Conservation (phyloP, 257 asterid genomes). For the Cordia subcordata region DNA sequence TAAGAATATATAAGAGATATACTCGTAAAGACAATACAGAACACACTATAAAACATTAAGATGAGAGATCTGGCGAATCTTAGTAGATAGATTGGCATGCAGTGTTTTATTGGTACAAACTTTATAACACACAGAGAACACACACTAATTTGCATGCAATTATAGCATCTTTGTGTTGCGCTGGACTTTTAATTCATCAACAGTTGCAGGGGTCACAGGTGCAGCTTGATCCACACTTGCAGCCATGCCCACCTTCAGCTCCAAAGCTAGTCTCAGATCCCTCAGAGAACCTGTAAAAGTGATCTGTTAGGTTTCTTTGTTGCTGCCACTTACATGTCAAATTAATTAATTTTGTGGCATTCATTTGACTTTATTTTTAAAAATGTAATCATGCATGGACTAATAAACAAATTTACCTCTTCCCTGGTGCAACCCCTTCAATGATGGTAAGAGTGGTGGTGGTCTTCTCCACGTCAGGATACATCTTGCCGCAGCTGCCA, state of each 20-base stretch:
- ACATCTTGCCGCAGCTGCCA: constrained; percentile 21
- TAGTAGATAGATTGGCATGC: background rate
- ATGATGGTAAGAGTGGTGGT: constrained; percentile 18
- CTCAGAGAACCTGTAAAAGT: constrained; percentile 4
- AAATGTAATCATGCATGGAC: background rate
- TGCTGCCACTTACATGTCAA: background rate
- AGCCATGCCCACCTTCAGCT: constrained; percentile 31
- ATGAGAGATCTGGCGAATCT: background rate
- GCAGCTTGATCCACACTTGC: constrained; percentile 41
- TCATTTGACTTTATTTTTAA: background rate
- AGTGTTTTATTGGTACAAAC: background rate
- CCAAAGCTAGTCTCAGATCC: constrained; percentile 25
- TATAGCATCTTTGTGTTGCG: background rate
- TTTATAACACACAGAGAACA: background rate
- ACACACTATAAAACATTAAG: too few species aligned
- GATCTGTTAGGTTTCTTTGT: background rate
- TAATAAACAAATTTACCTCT: constrained; percentile 11
- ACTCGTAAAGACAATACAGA: background rate
- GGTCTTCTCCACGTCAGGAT: constrained; percentile 17
- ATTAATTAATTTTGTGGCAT: background rate
- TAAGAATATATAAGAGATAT: too few species aligned
- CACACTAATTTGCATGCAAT: background rate
- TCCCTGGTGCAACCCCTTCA: constrained; percentile 21
- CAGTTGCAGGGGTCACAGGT: constrained; percentile 36
- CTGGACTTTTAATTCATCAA: background rate